Evolutionary conservation across 1,284 basidiomycete genomes (phyloP).

Genomic region (Apiotrichum porosum): DNA sequence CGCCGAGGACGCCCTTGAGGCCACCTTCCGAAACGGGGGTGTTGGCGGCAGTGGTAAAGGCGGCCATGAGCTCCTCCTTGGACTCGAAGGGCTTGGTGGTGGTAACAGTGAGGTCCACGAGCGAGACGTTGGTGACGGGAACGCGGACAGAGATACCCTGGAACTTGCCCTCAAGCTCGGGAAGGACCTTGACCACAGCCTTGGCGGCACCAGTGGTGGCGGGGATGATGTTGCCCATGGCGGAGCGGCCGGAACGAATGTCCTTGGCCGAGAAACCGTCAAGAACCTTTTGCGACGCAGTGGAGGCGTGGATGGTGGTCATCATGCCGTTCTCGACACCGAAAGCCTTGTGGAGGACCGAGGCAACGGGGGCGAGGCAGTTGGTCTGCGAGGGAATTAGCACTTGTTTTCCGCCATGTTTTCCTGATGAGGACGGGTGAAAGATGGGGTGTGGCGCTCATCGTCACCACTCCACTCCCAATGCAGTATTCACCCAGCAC

Average conservation of each 20-base stretch:
- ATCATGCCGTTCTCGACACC: conserved; percentile 50
- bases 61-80: conserved; percentile 44
- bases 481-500: too few species aligned
- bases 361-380: conserved; percentile 49
- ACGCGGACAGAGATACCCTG: conserved; percentile 49
- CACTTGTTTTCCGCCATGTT: too few species aligned
- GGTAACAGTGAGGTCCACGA: conserved; percentile 50
- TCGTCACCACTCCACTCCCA: too few species aligned
- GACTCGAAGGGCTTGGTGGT: conserved; percentile 35
- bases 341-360: conserved; percentile 43
- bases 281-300: conserved; percentile 47
- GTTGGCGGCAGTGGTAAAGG: conserved; percentile 40
- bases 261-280: conserved; percentile 49
- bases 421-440: too few species aligned
- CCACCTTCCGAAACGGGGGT: conserved; percentile 15
- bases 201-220: conserved; percentile 48
- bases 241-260: conserved; percentile 43
- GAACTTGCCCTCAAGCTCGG: conserved; percentile 49
- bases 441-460: too few species aligned
- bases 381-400: conserved; percentile 37
- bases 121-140: conserved; percentile 49
- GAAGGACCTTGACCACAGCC: conserved; percentile 48
- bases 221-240: conserved; percentile 48
- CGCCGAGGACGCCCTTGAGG: conserved; percentile 39
- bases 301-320: conserved; percentile 51